These are phyloP conservation scores for Puccinia triticina DNA, from an alignment of 1,284 basidiomycete genomes.

Conservation along the genomic window DNA sequence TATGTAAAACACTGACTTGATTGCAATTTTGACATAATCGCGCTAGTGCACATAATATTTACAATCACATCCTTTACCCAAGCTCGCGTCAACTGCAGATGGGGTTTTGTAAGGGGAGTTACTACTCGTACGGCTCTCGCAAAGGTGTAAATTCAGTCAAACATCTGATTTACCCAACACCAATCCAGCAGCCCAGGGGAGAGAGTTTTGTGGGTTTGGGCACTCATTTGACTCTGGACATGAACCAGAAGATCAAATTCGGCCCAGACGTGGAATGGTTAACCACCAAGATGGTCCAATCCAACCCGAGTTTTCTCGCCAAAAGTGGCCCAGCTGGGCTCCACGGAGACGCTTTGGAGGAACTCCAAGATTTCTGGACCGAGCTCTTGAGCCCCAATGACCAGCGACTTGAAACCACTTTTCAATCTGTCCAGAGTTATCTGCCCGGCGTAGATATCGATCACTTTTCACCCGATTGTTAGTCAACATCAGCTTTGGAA, in stretches of 20 bases:
- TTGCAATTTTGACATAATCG: background rate
- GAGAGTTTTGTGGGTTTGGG: conserved; percentile 69
- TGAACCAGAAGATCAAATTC: conserved; percentile 84
- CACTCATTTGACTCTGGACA: conserved; percentile 81
- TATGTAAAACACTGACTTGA: no score
- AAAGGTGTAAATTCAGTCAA: conserved; percentile 67
- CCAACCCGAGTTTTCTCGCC: background rate
- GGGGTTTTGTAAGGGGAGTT: conserved; percentile 56
- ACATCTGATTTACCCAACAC: conserved; percentile 86
- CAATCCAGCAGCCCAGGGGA: conserved; percentile 57
- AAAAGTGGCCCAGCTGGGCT: no score
- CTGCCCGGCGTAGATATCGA: conserved; percentile 35
- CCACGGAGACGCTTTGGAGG: background rate
- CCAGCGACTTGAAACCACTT: conserved; percentile 33
- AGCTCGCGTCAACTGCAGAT: conserved; percentile 48
- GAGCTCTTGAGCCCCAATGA: conserved; percentile 30
- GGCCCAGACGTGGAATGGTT: conserved; percentile 93
- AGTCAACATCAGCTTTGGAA: background rate
- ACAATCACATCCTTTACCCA: conserved; percentile 55
- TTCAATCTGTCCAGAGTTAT: conserved; percentile 33
- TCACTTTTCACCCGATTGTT: conserved; percentile 44
- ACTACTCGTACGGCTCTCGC: conserved; percentile 66
- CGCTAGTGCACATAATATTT: conserved; percentile 51
- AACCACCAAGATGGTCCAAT: conserved; percentile 57
- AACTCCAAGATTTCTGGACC: conserved; percentile 44